Base-by-base conservation (phyloP, 1,284 basidiomycete genomes). In the Rugosomyces carneus region DNA sequence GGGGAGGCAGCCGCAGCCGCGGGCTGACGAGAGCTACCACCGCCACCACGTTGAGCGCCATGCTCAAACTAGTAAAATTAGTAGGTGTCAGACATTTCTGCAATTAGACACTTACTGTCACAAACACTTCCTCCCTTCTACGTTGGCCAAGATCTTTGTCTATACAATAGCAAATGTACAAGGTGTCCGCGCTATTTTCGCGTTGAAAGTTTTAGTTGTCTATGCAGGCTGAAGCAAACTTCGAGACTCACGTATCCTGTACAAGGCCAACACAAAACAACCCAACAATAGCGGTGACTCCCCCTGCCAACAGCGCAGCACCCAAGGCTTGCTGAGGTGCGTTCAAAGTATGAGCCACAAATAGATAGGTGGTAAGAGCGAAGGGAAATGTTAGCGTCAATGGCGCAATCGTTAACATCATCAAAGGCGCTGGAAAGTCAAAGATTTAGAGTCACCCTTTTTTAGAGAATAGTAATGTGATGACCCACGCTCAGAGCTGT, bases 81-180 rank as follows among this genome's bases (percentile, higher is more conserved):
- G 16, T 8, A 48, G 5, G 19, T 6, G 23, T 20, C 10, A 27
- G 8, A 18, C 16, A 31, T n/a, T 20, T 18, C 38, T 41, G 21
- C 34, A 29, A 23, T 34, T 40, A 2, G 39, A 26, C 18, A 73
- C 85, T 63, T 60, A 91, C 81, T 32, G 83, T 80, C 40, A 75
- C 67, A 51, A 83, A 84, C 9, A 89, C 86, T 57, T 88, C 81
- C 40, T 79, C 74, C 42, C 76, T 73, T 49, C 79, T 78, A 38
- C 69, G 67, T 35, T 76, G 74, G 0, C 85, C 86, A 1, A 74
- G 67, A 41, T 88, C 87, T 53, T 84, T 81, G 60, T 93, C 91
- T 44, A 94, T 89, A 56, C 89, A 89, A 60, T 91, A 91, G 59
- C 92, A 94, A 34, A 94, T 74, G 60, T 91, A 94, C 42, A 94